phyloP scores from a whole-genome alignment of 2,329 filamentous ascomycete species.

The Hypoxylon sp. region DNA sequence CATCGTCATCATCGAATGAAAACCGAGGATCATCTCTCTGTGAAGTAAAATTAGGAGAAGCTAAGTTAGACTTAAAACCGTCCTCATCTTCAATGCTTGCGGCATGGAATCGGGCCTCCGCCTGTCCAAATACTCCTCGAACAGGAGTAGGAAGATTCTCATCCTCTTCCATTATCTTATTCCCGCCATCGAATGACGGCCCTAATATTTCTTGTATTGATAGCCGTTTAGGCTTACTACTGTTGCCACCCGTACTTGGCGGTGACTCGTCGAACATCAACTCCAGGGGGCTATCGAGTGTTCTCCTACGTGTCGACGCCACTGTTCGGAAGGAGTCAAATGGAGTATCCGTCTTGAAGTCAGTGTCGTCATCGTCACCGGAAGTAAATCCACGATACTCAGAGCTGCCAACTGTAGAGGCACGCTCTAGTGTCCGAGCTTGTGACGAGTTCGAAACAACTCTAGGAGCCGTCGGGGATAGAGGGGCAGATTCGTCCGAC shows the following conservation, averaged over 20 bases:
- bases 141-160: conserved; percentile 68
- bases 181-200: conserved; percentile 66
- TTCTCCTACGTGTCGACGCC: conserved; percentile 74
- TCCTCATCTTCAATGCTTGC: conserved; percentile 44
- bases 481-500: conserved; percentile 41
- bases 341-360: conserved; percentile 81
- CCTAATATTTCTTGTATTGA: conserved; percentile 72
- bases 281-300: conserved; percentile 78
- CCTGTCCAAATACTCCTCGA: conserved; percentile 54
- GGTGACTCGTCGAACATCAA: conserved; percentile 87
- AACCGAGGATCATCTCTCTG: conserved; percentile 62
- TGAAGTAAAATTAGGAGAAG: conserved; percentile 53
- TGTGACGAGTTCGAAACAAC: conserved; percentile 50
- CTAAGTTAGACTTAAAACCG: conserved; percentile 42
- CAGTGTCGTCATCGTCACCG: conserved; percentile 81
- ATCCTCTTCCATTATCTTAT: conserved; percentile 73
- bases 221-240: conserved; percentile 65
- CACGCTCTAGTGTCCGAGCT: conserved; percentile 62
- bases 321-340: conserved; percentile 82
- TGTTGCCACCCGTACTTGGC: conserved; percentile 67
- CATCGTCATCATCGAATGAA: conserved; percentile 70
- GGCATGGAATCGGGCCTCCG: conserved; percentile 46
- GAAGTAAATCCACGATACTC: conserved; percentile 76
- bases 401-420: conserved; percentile 76
- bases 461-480: conserved; percentile 41